phyloP scores from a whole-genome alignment of 805 yeast genomes.

The Kodamaea leandrae region DNA sequence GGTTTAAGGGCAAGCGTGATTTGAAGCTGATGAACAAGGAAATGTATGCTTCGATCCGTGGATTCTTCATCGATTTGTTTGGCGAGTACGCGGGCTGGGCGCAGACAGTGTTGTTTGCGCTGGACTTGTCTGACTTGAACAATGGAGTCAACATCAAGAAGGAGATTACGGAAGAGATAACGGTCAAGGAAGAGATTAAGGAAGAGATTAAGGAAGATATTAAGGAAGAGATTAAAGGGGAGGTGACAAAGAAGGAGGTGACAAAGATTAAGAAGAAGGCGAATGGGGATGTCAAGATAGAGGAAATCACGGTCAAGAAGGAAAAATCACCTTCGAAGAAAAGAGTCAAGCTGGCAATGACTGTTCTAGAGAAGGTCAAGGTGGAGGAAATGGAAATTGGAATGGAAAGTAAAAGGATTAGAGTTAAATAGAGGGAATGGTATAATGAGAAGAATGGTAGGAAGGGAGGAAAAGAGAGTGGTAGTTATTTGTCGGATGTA shows the following conservation, averaged over 20 bases:
- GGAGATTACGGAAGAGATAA: not conserved
- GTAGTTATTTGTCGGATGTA: too few species aligned
- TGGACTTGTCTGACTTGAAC: constrained; percentile 70
- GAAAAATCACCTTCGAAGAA: not conserved
- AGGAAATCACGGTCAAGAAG: not conserved
- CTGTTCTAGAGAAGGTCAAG: constrained; percentile 37
- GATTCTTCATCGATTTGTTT: constrained; percentile 66
- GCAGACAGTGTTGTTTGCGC: constrained; percentile 87
- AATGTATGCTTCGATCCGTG: constrained; percentile 55
- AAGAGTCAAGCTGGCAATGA: not conserved
- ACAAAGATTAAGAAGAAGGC: constrained; percentile 49
- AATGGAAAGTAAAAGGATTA: constrained; percentile 2
- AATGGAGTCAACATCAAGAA: constrained; percentile 52
- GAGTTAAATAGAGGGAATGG: not conserved
- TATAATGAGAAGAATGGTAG: too few species aligned
- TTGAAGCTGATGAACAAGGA: constrained; percentile 46
- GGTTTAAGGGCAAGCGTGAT: constrained; percentile 46
- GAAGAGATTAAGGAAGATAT: constrained; percentile 31
- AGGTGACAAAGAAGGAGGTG: constrained; percentile 34
- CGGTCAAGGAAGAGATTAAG: constrained; percentile 19
- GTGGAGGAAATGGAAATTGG: not conserved
- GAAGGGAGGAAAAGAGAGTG: too few species aligned
- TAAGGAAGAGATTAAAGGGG: constrained; percentile 21
- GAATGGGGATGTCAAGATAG: not conserved
- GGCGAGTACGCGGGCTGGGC: constrained; percentile 98